phyloP scores from a whole-genome alignment of 1,284 basidiomycete species.

The Trichosporon sp. region DNA sequence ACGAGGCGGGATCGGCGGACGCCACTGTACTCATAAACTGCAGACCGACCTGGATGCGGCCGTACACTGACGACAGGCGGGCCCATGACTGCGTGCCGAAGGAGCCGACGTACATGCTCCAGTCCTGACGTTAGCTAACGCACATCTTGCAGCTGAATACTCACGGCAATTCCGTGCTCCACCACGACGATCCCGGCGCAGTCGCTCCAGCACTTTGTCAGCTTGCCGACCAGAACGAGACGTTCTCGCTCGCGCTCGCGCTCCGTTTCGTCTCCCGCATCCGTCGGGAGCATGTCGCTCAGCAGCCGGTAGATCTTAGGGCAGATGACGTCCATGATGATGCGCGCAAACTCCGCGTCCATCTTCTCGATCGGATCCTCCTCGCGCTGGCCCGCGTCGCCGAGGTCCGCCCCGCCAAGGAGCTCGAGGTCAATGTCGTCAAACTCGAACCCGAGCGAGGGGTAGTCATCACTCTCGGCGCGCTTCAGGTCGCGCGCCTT shows the following conservation, averaged over 20 bases:
- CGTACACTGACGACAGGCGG: conserved; percentile 61
- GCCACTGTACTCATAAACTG: conserved; percentile 71
- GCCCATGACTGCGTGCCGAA: conserved; percentile 66
- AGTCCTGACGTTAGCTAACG: conserved; percentile 59
- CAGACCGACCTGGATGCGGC: conserved; percentile 67
- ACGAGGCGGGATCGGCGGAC: conserved; percentile 66
- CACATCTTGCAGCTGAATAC: conserved; percentile 23
- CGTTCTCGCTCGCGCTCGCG: conserved; percentile 41
- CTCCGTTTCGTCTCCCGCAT: conserved; percentile 37
- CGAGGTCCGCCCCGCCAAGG: conserved; percentile 40
- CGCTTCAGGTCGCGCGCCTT: conserved; percentile 47
- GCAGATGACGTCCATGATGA: conserved; percentile 63
- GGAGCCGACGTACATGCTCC: conserved; percentile 66
- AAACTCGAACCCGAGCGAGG: conserved; percentile 53
- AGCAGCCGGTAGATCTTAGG: conserved; percentile 68
- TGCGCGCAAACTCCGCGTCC: conserved; percentile 57
- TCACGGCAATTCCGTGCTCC: conserved; percentile 63
- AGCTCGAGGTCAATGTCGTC: conserved; percentile 42
- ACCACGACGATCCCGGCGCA: conserved; percentile 69
- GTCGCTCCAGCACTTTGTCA: conserved; percentile 77
- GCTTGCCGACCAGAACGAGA: conserved; percentile 58
- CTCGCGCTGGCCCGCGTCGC: conserved; percentile 24
- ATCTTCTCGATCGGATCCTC: conserved; percentile 40
- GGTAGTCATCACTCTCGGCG: conserved; percentile 68
- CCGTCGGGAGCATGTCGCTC: conserved; percentile 60